Evolutionary conservation across 2,329 filamentous ascomycete genomes (phyloP).

Genomic region (Aspergillus transmontanensis): DNA sequence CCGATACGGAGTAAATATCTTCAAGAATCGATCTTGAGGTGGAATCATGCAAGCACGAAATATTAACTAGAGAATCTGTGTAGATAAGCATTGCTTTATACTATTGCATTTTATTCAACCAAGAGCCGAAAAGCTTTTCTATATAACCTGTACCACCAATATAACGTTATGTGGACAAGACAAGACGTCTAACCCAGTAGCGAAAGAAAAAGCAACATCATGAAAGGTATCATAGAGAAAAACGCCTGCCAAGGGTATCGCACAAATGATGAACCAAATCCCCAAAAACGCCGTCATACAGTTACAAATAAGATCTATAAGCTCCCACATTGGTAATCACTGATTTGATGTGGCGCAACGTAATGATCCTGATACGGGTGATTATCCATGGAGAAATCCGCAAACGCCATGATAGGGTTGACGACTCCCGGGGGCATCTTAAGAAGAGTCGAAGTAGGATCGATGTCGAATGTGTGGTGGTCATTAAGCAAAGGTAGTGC

Average conservation of each 20-base stretch:
- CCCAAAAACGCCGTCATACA: constrained; percentile 1
- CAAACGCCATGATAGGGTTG: constrained; percentile 71
- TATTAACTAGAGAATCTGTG: no score
- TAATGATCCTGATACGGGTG: constrained; percentile 83
- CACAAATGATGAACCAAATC: neutral
- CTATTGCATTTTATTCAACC: neutral
- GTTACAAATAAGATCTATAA: constrained; percentile 17
- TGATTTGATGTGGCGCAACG: constrained; percentile 60
- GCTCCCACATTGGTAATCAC: constrained; percentile 28
- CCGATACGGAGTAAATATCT: neutral
- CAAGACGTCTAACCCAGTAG: neutral
- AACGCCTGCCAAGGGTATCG: constrained; percentile 7
- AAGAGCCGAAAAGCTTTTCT: neutral
- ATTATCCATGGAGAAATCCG: constrained; percentile 75
- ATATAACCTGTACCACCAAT: neutral
- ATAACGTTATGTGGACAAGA: neutral
- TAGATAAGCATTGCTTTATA: neutral
- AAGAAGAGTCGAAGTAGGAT: constrained; percentile 30
- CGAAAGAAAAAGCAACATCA: neutral
- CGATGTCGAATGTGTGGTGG: constrained; percentile 15
- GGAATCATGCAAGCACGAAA: neutral
- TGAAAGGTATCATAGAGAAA: neutral
- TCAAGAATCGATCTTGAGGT: neutral
- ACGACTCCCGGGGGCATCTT: constrained; percentile 53
- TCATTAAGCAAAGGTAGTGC: constrained; percentile 18